These are phyloP conservation scores for Glycine tomentella DNA, from an alignment of 306 rosid species.

Conservation along the genomic window DNA sequence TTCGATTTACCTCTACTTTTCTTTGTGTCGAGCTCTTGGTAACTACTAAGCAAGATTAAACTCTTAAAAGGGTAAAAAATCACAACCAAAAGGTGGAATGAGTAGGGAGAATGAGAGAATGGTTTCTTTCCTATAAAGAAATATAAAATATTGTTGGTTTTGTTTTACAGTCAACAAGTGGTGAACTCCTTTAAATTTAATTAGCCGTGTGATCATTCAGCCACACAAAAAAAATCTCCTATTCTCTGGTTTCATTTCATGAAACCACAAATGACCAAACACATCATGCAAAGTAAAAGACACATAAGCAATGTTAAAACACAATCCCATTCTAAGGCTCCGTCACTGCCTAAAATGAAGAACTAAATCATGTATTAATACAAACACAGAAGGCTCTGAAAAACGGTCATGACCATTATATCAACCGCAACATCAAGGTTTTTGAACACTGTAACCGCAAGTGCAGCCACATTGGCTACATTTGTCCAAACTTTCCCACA, in stretches of 20 bases:
- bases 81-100: too few relatives aligned
- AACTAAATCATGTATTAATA: not conserved
- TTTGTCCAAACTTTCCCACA: too few relatives aligned
- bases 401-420: too few relatives aligned
- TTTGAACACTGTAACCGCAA: too few relatives aligned
- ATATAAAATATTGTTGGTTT: not conserved
- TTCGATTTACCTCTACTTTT: too few relatives aligned
- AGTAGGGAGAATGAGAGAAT: too few relatives aligned
- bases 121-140: not conserved
- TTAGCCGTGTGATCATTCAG: not conserved
- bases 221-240: not conserved
- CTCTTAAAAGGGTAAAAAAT: not conserved
- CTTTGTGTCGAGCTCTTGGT: too few relatives aligned
- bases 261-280: not conserved
- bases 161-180: not conserved
- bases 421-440: too few relatives aligned
- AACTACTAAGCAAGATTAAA: not conserved
- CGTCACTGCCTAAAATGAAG: not conserved
- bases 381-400: not conserved
- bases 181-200: not conserved
- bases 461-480: too few relatives aligned
- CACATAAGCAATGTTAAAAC: not conserved
- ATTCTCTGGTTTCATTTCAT: not conserved
- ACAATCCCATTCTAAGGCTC: not conserved
- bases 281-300: not conserved